Evolutionary conservation across 2,329 filamentous ascomycete genomes (phyloP), one percentile per base, ranked within the genome.

Genomic region (Claviceps paspali): DNA sequence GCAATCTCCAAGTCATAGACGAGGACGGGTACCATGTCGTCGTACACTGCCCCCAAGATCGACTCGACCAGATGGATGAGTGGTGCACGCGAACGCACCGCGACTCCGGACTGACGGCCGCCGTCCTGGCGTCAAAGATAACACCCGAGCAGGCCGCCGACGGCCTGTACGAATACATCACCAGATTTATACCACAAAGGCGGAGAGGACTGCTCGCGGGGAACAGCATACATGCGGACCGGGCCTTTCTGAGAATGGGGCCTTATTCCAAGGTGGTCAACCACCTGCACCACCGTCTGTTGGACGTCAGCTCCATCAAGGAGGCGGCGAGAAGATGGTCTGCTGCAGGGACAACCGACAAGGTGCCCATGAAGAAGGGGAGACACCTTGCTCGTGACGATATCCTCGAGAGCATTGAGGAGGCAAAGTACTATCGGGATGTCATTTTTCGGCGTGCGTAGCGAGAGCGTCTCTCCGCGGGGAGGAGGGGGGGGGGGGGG

Each of bases 381-480:
- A 63, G 77, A 36, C 91, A 98, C 62, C 75, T 88, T 57, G 91
- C 91, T 0, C 76, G 72, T 49, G 76, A 84, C 38, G 91, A 98
- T 57, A 94, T 98, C 40, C 58, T 95, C 42, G 91, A 98, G 64
- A 96, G 88, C 59, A 95, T 98, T 44, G 79, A 73, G 39, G 91
- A 98, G 64, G 88, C 88, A 38, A 75, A 65, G 50, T 95, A 82
- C 54, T 96, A 94, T 58, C 75, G 73, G 49, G 65, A 79, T 41
- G 63, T 62, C 14, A 70, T 93, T 38, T 92, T 92, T 55, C 47
- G 51, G 45, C 45, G 51, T 41, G 51, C 47, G 41, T 53, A 29
- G 19, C 17, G 19, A 23, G n/a, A n/a, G n/a, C n/a, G n/a, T n/a
- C n/a, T n/a, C n/a, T n/a, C n/a, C n/a, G n/a, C n/a, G n/a, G n/a